Percentiles rank a stretch among this genome's conserved stretches.
Evolutionary conservation across 768 basidiomycete genomes (phyloP).

Genomic region (Psilocybe cyanescens): DNA sequence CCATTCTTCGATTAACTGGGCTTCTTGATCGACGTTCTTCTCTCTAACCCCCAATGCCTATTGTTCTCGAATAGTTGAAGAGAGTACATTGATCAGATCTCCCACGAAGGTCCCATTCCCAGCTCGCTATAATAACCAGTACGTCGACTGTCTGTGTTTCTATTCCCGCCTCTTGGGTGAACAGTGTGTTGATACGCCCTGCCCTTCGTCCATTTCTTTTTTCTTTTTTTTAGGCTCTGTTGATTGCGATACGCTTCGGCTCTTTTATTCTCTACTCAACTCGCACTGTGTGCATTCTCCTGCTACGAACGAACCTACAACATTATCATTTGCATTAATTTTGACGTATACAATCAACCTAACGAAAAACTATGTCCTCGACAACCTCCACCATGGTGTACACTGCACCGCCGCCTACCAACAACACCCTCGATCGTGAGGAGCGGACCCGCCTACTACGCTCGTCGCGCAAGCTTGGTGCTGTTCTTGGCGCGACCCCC

Average conservation of each 20-base stretch:
- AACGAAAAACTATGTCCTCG: constrained; percentile 12
- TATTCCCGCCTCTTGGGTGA: neutral
- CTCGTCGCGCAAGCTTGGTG: constrained; percentile 59
- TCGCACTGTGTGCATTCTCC: neutral
- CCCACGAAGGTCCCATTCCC: neutral
- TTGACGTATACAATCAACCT: neutral
- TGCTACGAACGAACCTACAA: no score
- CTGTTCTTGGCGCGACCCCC: constrained; percentile 52
- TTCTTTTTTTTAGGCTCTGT: neutral
- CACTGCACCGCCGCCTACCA: constrained; percentile 45
- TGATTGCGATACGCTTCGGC: neutral
- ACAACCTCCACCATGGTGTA: constrained; percentile 11
- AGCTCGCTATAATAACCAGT: neutral
- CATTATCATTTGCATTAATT: neutral
- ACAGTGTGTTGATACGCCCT: neutral
- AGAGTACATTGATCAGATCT: neutral
- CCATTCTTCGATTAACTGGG: neutral
- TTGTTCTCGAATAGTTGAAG: neutral
- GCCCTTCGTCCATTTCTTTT: neutral
- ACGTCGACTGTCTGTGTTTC: neutral
- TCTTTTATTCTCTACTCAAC: neutral
- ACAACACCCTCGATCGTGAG: constrained; percentile 46
- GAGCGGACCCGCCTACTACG: constrained; percentile 60
- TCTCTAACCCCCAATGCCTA: neutral
- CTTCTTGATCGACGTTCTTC: constrained; percentile 2